Evolutionary conservation across 805 yeast species (phyloP).

Genomic region (Blastobotrys mokoenaii): DNA sequence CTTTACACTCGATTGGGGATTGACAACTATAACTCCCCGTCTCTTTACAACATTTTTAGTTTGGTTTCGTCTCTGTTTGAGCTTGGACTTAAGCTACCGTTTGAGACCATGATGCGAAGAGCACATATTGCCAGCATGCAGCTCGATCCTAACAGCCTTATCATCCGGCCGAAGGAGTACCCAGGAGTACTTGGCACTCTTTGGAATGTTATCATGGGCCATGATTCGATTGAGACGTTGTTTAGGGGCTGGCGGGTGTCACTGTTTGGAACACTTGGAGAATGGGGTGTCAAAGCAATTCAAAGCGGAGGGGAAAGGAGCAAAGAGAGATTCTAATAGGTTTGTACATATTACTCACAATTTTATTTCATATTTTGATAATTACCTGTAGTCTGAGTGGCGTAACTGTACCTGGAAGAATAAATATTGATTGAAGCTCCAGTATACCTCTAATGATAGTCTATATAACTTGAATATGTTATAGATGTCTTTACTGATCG

Average conservation of each 20-base stretch:
- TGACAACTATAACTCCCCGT: conserved; percentile 58
- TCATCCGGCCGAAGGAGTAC: conserved; percentile 52
- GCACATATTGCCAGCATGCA: conserved; percentile 64
- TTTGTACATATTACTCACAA: background rate
- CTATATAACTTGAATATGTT: too few relatives aligned
- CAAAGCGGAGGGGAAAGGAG: conserved; percentile 10
- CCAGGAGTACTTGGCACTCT: conserved; percentile 47
- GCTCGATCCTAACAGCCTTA: conserved; percentile 28
- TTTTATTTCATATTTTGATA: background rate
- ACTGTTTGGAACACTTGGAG: conserved; percentile 65
- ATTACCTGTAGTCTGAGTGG: background rate
- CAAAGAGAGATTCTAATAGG: conserved; percentile 14
- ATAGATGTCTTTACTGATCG: too few relatives aligned
- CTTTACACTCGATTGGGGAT: conserved; percentile 53
- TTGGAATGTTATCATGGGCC: conserved; percentile 39
- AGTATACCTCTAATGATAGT: too few relatives aligned
- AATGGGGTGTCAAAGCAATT: conserved; percentile 51
- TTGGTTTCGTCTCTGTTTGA: conserved; percentile 58
- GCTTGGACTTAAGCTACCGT: conserved; percentile 69
- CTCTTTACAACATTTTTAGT: conserved; percentile 47
- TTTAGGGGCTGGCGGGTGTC: conserved; percentile 94
- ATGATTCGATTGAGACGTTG: conserved; percentile 36
- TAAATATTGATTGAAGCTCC: too few relatives aligned
- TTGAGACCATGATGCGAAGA: conserved; percentile 77
- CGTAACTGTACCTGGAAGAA: too few relatives aligned